A percentile compares a stretch with the other conserved stretches of the same genome.
Conservation (phyloP, 208 protist genomes). For the Leishmania lainsoni region DNA sequence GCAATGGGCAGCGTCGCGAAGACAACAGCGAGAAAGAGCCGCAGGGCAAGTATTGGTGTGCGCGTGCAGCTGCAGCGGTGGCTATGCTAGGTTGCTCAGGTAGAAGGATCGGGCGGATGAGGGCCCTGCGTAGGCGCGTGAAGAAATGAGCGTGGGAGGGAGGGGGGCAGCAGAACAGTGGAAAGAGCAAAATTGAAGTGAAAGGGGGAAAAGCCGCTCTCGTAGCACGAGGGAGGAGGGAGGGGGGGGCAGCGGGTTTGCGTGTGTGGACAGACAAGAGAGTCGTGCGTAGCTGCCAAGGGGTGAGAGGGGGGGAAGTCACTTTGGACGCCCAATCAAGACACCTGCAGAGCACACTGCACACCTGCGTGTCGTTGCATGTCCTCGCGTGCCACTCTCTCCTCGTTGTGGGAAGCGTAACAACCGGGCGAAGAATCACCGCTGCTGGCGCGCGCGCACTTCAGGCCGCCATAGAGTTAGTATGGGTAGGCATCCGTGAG, state of each 20-base stretch:
- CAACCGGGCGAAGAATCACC: background rate
- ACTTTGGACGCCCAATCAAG: background rate
- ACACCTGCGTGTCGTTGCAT: background rate
- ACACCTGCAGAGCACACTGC: background rate
- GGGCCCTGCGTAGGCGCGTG: background rate
- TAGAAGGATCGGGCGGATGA: background rate
- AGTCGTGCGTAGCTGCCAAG: background rate
- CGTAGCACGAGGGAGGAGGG: background rate
- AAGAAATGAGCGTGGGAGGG: background rate
- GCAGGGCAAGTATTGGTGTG: background rate
- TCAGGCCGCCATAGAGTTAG: background rate
- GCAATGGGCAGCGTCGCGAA: background rate
- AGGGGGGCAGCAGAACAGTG: background rate
- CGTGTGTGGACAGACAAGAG: background rate
- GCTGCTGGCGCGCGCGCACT: background rate
- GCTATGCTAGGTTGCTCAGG: background rate
- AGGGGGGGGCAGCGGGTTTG: background rate
- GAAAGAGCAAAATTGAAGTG: background rate
- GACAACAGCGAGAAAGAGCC: background rate
- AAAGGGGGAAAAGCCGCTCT: background rate
- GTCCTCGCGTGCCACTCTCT: background rate
- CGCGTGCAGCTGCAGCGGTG: background rate
- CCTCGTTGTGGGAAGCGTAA: background rate
- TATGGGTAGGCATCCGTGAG: background rate
- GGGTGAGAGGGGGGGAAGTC: background rate